phyloP scores from a whole-genome alignment of 129 eudicot species.

The Centella asiatica region DNA sequence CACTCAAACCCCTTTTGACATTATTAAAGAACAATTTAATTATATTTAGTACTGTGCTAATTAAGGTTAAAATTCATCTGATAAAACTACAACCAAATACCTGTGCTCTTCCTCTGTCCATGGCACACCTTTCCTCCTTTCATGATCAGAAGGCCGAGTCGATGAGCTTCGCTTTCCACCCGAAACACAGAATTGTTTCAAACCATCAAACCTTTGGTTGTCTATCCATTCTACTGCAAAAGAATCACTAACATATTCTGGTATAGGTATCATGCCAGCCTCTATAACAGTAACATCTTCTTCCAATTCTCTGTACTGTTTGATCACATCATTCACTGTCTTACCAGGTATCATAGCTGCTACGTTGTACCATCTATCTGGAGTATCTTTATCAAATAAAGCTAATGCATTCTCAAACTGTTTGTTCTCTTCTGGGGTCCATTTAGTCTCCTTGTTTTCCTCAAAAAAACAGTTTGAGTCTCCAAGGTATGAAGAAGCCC shows the following conservation, averaged over 20 bases:
- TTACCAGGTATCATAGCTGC: conserved; percentile 82
- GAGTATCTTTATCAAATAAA: conserved; percentile 45
- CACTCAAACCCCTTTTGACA: neutral
- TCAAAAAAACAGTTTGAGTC: conserved; percentile 43
- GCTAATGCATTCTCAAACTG: conserved; percentile 53
- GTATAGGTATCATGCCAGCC: conserved; percentile 55
- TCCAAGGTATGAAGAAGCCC: conserved; percentile 16
- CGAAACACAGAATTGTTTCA: conserved; percentile 34
- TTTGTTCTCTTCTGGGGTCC: conserved; percentile 84
- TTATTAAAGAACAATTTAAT: neutral
- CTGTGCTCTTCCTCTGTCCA: conserved; percentile 98
- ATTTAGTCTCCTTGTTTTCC: conserved; percentile 39
- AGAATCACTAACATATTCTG: conserved; percentile 37
- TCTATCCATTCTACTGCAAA: conserved; percentile 54
- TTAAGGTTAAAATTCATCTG: neutral
- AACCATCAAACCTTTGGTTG: conserved; percentile 33
- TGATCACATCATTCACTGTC: conserved; percentile 53
- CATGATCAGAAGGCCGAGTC: conserved; percentile 46
- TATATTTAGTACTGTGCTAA: too few species aligned
- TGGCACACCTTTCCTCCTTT: conserved; percentile 87
- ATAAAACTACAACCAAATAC: conserved; percentile 18
- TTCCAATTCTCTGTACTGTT: conserved; percentile 62
- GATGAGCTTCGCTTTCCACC: conserved; percentile 38
- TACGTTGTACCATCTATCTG: conserved; percentile 80
- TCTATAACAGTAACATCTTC: conserved; percentile 79